Percentiles rank a stretch among this genome's conserved stretches.
Conservation (phyloP, 352 stramenopile genomes). For the Discostella stelligera region DNA sequence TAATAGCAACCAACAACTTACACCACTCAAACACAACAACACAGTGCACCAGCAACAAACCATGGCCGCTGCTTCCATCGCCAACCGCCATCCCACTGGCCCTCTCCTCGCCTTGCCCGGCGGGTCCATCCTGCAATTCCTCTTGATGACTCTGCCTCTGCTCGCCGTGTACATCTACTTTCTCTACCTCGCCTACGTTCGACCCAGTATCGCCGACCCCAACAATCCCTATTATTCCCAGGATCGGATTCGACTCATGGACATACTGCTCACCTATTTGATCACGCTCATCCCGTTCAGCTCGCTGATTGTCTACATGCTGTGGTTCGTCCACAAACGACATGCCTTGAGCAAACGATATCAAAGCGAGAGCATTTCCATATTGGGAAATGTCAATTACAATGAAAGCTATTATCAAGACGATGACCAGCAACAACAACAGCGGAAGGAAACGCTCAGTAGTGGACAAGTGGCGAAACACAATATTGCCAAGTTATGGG, state of each 20-base stretch:
- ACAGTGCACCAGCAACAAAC: neutral
- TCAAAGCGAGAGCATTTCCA: constrained; percentile 35
- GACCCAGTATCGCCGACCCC: constrained; percentile 46
- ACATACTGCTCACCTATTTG: constrained; percentile 64
- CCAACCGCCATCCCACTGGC: too few relatives aligned
- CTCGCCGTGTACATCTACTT: constrained; percentile 71
- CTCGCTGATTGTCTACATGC: constrained; percentile 49
- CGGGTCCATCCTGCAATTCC: constrained; percentile 56
- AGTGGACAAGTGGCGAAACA: neutral
- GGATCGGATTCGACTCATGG: constrained; percentile 55
- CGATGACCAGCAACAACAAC: neutral
- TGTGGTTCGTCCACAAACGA: constrained; percentile 63
- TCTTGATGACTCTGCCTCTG: constrained; percentile 59
- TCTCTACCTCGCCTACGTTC: constrained; percentile 48
- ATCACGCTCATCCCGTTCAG: constrained; percentile 46
- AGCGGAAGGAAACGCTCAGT: neutral
- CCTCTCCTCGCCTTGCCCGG: constrained; percentile 38
- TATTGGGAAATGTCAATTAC: constrained; percentile 48
- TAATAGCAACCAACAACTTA: too few relatives aligned
- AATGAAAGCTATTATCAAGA: constrained; percentile 28
- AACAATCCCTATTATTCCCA: constrained; percentile 27
- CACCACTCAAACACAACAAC: too few relatives aligned
- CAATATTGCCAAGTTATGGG: neutral
- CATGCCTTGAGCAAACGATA: constrained; percentile 56
- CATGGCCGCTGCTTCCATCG: neutral